phyloP scores from a whole-genome alignment of 73 alveolate species.

The Blepharisma japonicum region DNA sequence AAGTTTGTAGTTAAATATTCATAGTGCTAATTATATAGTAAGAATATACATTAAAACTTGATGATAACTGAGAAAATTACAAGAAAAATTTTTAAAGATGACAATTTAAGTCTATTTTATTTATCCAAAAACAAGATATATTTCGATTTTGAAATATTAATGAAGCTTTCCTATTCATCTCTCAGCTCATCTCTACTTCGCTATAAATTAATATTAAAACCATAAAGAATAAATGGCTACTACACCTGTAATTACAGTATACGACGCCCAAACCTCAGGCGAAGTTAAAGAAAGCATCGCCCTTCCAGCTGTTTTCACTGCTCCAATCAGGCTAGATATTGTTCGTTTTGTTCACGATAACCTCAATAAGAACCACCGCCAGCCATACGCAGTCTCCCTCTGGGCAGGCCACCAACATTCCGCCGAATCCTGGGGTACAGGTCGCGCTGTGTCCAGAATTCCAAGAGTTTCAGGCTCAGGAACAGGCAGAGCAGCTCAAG shows the following conservation, averaged over 20 bases:
- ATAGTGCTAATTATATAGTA: too few relatives aligned
- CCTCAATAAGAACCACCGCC: slow-evolving; percentile 95
- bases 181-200: too few relatives aligned
- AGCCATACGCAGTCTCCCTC: slow-evolving; percentile 88
- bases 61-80: too few relatives aligned
- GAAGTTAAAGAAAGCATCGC: slow-evolving; percentile 69
- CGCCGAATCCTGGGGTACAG: slow-evolving; percentile 99
- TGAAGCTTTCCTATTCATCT: too few relatives aligned
- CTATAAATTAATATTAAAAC: too few relatives aligned
- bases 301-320: slow-evolving; percentile 95
- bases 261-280: slow-evolving; percentile 54
- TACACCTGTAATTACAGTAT: slow-evolving; percentile 78
- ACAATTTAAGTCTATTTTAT: too few relatives aligned
- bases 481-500: slow-evolving; percentile 99
- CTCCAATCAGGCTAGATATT: slow-evolving; percentile 97
- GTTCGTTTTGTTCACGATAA: slow-evolving; percentile 93
- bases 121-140: too few relatives aligned
- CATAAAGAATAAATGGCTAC: slow-evolving; percentile 61
- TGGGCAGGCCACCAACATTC: slow-evolving; percentile 94
- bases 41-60: too few relatives aligned
- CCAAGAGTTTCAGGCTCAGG: slow-evolving; percentile 99
- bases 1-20: too few relatives aligned
- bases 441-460: slow-evolving; percentile 99
- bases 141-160: too few relatives aligned
- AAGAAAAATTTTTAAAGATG: too few relatives aligned